Conservation (phyloP, 116 monocot genomes). For the Papilionanthe hybrid region DNA sequence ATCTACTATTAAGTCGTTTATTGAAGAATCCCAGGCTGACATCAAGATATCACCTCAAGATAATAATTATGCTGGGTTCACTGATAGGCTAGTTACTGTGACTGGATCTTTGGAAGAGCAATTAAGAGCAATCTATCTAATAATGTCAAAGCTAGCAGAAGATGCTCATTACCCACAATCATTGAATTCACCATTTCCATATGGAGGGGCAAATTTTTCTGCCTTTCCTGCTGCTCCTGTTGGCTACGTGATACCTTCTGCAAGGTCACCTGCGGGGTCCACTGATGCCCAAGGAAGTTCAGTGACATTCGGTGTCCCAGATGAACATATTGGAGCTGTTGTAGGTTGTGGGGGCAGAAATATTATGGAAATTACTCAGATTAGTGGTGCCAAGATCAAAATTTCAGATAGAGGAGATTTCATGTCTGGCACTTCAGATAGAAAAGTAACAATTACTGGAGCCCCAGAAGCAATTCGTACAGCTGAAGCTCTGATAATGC, state of each 20-base stretch:
- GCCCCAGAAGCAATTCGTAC: constrained; percentile 73
- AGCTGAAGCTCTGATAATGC: constrained; percentile 87
- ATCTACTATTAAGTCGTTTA: constrained; percentile 91
- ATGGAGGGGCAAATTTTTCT: constrained; percentile 77
- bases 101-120: constrained; percentile 75
- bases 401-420: constrained; percentile 99
- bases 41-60: constrained; percentile 99
- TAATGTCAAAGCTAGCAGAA: constrained; percentile 75
- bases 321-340: constrained; percentile 95
- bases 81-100: constrained; percentile 88
- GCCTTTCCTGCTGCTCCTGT: too few species aligned
- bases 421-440: constrained; percentile 82
- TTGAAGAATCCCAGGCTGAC: constrained; percentile 91
- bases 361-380: constrained; percentile 96
- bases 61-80: constrained; percentile 63
- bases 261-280: constrained; percentile 34
- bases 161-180: constrained; percentile 82
- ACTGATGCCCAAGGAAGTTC: constrained; percentile 61
- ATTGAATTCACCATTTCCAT: constrained; percentile 73
- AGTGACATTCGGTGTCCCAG: constrained; percentile 77
- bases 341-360: constrained; percentile 89
- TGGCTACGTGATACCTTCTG: neutral
- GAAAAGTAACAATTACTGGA: constrained; percentile 92
- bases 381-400: constrained; percentile 76
- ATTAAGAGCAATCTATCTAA: constrained; percentile 68